phyloP scores from a whole-genome alignment of 1,139 yeast genomes.

The Maudiozyma humilis region DNA sequence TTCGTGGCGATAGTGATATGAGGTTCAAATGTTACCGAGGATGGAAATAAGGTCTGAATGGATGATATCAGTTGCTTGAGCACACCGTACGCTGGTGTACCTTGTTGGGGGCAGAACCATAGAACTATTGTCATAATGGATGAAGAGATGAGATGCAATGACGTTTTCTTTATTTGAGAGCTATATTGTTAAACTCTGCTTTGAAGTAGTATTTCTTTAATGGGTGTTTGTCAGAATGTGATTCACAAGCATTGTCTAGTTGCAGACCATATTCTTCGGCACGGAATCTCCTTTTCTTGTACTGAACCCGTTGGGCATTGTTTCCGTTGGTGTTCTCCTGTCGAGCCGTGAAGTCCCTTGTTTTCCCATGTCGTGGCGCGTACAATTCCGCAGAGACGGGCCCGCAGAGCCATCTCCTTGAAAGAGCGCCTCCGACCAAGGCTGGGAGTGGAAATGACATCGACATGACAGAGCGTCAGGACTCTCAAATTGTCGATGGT shows the following conservation, averaged over 20 bases:
- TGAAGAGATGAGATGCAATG: neutral
- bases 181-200: neutral
- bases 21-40: slow-evolving; percentile 61
- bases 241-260: too few species aligned
- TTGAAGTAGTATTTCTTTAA: too few species aligned
- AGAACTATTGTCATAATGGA: slow-evolving; percentile 41
- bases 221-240: too few species aligned
- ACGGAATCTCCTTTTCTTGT: neutral
- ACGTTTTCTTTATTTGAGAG: neutral
- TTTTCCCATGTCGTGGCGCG: neutral
- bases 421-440: too few species aligned
- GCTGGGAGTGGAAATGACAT: too few species aligned
- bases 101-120: slow-evolving; percentile 67
- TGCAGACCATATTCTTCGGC: neutral
- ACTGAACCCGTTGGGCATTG: neutral
- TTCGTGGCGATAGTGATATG: slow-evolving; percentile 69
- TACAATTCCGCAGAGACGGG: neutral
- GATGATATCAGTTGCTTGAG: slow-evolving; percentile 55
- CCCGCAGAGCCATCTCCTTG: neutral
- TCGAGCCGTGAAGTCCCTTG: neutral
- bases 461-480: too few species aligned
- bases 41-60: slow-evolving; percentile 61
- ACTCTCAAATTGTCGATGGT: too few species aligned
- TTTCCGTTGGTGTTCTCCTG: neutral
- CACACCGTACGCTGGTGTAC: slow-evolving; percentile 48